Conservation (phyloP, 1,284 basidiomycete species). For the Wolfiporia cocos region DNA sequence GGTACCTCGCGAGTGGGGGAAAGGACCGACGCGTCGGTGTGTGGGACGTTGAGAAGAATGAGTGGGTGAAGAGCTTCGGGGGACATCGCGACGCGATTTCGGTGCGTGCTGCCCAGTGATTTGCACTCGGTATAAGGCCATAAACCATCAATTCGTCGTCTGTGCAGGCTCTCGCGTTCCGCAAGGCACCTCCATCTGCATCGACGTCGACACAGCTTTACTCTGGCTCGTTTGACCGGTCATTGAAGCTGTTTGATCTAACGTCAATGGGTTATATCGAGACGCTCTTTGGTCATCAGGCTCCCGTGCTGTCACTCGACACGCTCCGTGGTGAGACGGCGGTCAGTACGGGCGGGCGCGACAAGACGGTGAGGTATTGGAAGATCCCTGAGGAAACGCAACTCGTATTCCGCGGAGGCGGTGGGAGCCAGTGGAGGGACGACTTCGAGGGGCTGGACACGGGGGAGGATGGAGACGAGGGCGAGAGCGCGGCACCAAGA, state of each 20-base stretch:
- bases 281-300: slow-evolving; percentile 97
- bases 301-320: slow-evolving; percentile 75
- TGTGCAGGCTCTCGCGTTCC: slow-evolving; percentile 78
- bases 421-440: slow-evolving; percentile 71
- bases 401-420: slow-evolving; percentile 92
- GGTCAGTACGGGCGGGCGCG: slow-evolving; percentile 84
- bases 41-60: slow-evolving; percentile 72
- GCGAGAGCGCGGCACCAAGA: slow-evolving; percentile 11
- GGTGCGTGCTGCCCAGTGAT: slow-evolving; percentile 39
- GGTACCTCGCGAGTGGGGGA: slow-evolving; percentile 82
- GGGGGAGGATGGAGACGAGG: slow-evolving; percentile 37
- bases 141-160: slow-evolving; percentile 1
- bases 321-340: slow-evolving; percentile 81
- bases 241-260: slow-evolving; percentile 87
- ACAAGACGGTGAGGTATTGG: slow-evolving; percentile 93
- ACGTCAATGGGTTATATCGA: slow-evolving; percentile 88
- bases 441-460: slow-evolving; percentile 76
- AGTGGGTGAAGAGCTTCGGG: slow-evolving; percentile 75
- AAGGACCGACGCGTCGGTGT: slow-evolving; percentile 77
- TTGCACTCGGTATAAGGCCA: neutral
- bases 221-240: slow-evolving; percentile 86
- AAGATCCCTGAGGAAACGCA: slow-evolving; percentile 96
- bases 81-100: slow-evolving; percentile 87
- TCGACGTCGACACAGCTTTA: slow-evolving; percentile 59
- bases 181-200: slow-evolving; percentile 60